These are phyloP conservation scores for Effrenium voratum DNA, from an alignment of 73 alveolate species.

Conservation along the genomic window DNA sequence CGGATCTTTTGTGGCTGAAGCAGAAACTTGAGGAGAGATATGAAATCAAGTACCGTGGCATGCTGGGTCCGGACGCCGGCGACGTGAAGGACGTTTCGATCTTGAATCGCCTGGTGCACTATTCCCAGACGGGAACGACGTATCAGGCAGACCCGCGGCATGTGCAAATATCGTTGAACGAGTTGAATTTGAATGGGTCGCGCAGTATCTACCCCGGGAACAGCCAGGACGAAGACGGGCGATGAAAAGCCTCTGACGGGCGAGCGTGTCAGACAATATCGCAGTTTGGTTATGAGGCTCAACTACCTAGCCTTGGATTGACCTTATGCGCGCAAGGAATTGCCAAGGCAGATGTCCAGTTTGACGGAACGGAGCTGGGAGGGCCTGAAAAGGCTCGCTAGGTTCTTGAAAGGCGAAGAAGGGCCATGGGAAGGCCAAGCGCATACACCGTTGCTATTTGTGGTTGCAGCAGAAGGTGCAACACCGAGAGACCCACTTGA, in stretches of 20 bases:
- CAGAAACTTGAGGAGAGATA: not conserved
- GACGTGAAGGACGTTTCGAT: not conserved
- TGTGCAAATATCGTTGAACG: constrained; percentile 21
- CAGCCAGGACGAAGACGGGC: not conserved
- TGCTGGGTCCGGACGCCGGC: not conserved
- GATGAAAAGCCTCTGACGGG: not conserved
- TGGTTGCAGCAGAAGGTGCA: constrained; percentile 29
- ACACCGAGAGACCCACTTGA: not conserved
- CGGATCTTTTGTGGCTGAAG: not conserved
- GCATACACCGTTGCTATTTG: not conserved
- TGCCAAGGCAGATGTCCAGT: not conserved
- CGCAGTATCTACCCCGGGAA: constrained; percentile 1
- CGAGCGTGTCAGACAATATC: not conserved
- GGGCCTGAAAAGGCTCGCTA: not conserved
- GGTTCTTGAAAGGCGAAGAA: not conserved
- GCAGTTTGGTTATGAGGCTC: constrained; percentile 19
- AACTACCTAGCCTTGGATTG: constrained; percentile 24
- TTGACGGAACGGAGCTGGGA: not conserved
- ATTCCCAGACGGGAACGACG: not conserved
- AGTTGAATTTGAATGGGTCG: not conserved
- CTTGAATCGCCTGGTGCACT: not conserved
- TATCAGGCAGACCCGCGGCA: constrained; percentile 49
- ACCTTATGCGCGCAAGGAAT: no score
- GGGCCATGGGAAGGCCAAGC: constrained; percentile 41
- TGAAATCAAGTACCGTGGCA: constrained; percentile 3